Conservation (phyloP, 768 basidiomycete genomes). For the Lentinus tigrinus region DNA sequence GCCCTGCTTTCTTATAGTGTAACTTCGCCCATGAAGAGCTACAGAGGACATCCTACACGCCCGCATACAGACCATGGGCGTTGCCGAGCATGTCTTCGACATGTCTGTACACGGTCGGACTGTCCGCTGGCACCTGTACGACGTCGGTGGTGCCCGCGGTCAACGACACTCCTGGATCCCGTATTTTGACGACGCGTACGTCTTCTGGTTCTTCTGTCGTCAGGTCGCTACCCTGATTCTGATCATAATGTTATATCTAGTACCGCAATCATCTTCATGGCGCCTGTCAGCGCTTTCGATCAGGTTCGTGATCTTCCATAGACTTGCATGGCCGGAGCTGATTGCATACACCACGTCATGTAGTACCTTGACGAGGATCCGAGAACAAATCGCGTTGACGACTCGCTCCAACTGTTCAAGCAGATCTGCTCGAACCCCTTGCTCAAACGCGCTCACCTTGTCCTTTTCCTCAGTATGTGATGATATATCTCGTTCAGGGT, state of each 20-base stretch:
- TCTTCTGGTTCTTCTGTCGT: conserved; percentile 24
- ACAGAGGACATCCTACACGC: conserved; percentile 85
- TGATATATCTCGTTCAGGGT: conserved; percentile 43
- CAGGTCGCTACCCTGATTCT: conserved; percentile 30
- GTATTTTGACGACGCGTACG: conserved; percentile 79
- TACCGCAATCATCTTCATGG: conserved; percentile 82
- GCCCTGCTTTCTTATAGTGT: not conserved
- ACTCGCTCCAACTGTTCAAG: conserved; percentile 85
- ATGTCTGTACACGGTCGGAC: conserved; percentile 76
- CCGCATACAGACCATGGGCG: conserved; percentile 89
- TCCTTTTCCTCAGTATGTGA: conserved; percentile 66
- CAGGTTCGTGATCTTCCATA: conserved; percentile 46
- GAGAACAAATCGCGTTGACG: conserved; percentile 81
- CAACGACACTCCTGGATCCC: conserved; percentile 81
- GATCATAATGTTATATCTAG: conserved; percentile 1
- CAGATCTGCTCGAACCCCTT: conserved; percentile 81
- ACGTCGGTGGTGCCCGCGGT: conserved; percentile 79
- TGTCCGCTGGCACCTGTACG: conserved; percentile 79
- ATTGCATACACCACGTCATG: not conserved
- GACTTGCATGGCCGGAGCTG: not conserved
- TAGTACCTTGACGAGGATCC: conserved; percentile 88
- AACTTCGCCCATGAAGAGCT: not conserved
- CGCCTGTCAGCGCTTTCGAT: conserved; percentile 84
- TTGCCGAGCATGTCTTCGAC: conserved; percentile 81
- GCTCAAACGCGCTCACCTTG: conserved; percentile 55